Percentiles rank a stretch among this genome's conserved stretches.
Evolutionary conservation across 1,284 basidiomycete genomes (phyloP).

Genomic region (Taiwanofungus camphoratus): DNA sequence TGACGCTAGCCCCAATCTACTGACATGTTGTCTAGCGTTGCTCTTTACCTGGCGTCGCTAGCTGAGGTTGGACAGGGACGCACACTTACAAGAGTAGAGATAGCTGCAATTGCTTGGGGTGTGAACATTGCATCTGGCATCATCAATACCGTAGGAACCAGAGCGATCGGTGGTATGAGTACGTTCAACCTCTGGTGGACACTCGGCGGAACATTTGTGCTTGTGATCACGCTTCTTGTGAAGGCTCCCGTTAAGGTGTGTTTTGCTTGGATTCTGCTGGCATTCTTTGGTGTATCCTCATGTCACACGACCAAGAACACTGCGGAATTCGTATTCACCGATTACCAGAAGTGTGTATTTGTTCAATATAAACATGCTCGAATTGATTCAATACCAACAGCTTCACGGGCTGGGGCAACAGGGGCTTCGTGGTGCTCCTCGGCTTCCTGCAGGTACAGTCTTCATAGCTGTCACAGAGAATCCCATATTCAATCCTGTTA

Average conservation of each 20-base stretch:
- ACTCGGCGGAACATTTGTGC: conserved; percentile 51
- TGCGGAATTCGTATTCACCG: conserved; percentile 50
- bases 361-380: background rate
- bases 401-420: conserved; percentile 50
- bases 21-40: conserved; percentile 27
- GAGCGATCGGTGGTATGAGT: conserved; percentile 52
- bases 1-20: background rate
- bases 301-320: conserved; percentile 44
- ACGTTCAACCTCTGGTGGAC: conserved; percentile 60
- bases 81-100: conserved; percentile 43
- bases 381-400: conserved; percentile 23
- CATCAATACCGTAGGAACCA: conserved; percentile 48
- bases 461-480: background rate
- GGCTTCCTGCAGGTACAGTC: conserved; percentile 49
- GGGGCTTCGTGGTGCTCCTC: conserved; percentile 52
- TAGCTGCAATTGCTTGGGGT: conserved; percentile 51
- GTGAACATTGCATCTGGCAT: conserved; percentile 50
- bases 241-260: conserved; percentile 49
- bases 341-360: conserved; percentile 44
- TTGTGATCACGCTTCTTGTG: conserved; percentile 49
- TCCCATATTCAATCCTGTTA: conserved; percentile 12
- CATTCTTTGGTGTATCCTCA: too few relatives aligned
- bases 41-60: conserved; percentile 49
- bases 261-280: too few relatives aligned
- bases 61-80: conserved; percentile 44